Evolutionary conservation across 1,139 yeast species (phyloP).

Genomic region (Hemisphaericaspora xylanilytica): DNA sequence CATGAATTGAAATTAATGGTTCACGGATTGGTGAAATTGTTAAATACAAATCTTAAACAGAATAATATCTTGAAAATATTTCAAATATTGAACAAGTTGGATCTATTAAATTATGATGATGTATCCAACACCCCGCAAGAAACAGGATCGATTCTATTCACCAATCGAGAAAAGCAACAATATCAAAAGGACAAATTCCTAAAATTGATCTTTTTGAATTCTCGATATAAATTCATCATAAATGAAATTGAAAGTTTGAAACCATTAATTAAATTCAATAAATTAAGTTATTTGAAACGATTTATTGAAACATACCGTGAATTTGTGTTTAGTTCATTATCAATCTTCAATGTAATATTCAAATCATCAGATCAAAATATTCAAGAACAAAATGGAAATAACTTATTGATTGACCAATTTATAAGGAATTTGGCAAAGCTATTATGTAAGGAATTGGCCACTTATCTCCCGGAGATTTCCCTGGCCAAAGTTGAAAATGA

Average conservation of each 20-base stretch:
- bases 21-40: slow-evolving; percentile 60
- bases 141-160: slow-evolving; percentile 9
- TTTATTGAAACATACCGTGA: slow-evolving; percentile 83
- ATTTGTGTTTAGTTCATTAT: slow-evolving; percentile 68
- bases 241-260: slow-evolving; percentile 56
- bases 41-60: slow-evolving; percentile 75
- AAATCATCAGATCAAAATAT: slow-evolving; percentile 21
- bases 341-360: slow-evolving; percentile 65
- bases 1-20: slow-evolving; percentile 63
- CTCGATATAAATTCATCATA: slow-evolving; percentile 58
- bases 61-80: slow-evolving; percentile 75
- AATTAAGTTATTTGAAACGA: slow-evolving; percentile 71
- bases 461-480: slow-evolving; percentile 26
- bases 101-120: slow-evolving; percentile 23
- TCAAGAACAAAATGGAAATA: slow-evolving; percentile 24
- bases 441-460: slow-evolving; percentile 26
- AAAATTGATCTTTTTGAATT: slow-evolving; percentile 50
- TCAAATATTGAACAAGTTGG: slow-evolving; percentile 69
- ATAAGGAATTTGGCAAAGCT: slow-evolving; percentile 30
- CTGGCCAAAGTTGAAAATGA: slow-evolving; percentile 9
- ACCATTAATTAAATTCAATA: slow-evolving; percentile 50
- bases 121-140: slow-evolving; percentile 5
- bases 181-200: slow-evolving; percentile 28
- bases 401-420: slow-evolving; percentile 31
- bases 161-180: slow-evolving; percentile 5